Conservation (phyloP, 768 basidiomycete genomes). For the Pholiota molesta region DNA sequence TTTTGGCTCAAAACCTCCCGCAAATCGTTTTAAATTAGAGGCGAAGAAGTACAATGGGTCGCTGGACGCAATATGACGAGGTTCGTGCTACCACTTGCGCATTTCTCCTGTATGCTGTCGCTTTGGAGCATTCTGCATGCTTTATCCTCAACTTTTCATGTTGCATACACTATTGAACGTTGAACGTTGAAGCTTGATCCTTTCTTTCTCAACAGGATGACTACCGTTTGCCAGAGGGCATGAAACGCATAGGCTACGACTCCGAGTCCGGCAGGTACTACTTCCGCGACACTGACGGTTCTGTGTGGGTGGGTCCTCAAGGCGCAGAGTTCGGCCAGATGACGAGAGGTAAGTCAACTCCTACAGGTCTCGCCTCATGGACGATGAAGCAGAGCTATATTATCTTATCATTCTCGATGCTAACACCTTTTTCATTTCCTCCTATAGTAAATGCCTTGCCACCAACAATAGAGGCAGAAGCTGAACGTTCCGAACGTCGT, state of each 20-base stretch:
- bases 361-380: not conserved
- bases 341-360: constrained; percentile 40
- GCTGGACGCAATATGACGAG: constrained; percentile 52
- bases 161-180: not conserved
- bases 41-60: constrained; percentile 17
- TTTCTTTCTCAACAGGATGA: constrained; percentile 41
- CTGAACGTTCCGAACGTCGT: constrained; percentile 4
- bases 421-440: not conserved
- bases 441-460: constrained; percentile 29
- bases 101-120: not conserved
- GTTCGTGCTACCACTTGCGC: constrained; percentile 26
- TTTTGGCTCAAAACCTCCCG: not conserved
- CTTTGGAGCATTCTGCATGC: not conserved
- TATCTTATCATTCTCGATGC: not conserved
- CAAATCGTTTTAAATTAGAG: not conserved
- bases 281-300: constrained; percentile 60
- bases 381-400: not conserved
- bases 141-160: not conserved
- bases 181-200: no score
- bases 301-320: constrained; percentile 57
- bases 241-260: constrained; percentile 78
- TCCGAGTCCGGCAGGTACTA: constrained; percentile 68
- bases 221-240: constrained; percentile 55
- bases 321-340: constrained; percentile 67
- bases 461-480: constrained; percentile 21